A percentile compares a stretch with the other conserved stretches of the same genome.
Conservation (phyloP, 1,139 yeast species). For the Lodderomyces oxycetoniae region DNA sequence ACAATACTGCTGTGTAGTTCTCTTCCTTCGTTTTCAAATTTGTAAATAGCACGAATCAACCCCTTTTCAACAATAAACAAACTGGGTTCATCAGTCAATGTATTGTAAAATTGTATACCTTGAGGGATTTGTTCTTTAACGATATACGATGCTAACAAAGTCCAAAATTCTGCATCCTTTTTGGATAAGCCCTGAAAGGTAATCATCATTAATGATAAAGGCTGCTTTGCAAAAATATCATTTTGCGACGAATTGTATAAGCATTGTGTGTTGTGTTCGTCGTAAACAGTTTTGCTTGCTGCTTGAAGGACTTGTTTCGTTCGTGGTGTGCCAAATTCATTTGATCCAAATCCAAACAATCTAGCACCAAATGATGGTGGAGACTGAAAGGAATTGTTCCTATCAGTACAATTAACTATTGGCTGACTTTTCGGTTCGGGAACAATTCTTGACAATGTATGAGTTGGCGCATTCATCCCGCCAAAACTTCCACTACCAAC, state of each 20-base stretch:
- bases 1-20: slow-evolving; percentile 71
- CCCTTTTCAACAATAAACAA: slow-evolving; percentile 82
- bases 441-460: slow-evolving; percentile 7
- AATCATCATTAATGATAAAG: slow-evolving; percentile 64
- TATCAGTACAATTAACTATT: slow-evolving; percentile 1
- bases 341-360: slow-evolving; percentile 11
- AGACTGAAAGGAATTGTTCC: slow-evolving; percentile 13
- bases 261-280: slow-evolving; percentile 34
- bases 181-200: slow-evolving; percentile 65
- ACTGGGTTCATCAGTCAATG: slow-evolving; percentile 33
- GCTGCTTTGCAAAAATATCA: slow-evolving; percentile 45
- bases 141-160: slow-evolving; percentile 48
- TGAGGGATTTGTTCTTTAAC: slow-evolving; percentile 45
- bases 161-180: slow-evolving; percentile 65
- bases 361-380: slow-evolving; percentile 11
- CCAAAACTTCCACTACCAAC: neutral
- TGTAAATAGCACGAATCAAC: slow-evolving; percentile 57
- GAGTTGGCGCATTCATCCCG: neutral
- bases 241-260: slow-evolving; percentile 26
- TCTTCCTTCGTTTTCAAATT: slow-evolving; percentile 50
- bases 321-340: slow-evolving; percentile 53
- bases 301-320: slow-evolving; percentile 59
- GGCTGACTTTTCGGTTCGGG: slow-evolving; percentile 8
- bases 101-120: slow-evolving; percentile 48
- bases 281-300: slow-evolving; percentile 49